These are phyloP conservation scores for Corymbia citriodora DNA, from an alignment of 441 rosid species.

Conservation along the genomic window DNA sequence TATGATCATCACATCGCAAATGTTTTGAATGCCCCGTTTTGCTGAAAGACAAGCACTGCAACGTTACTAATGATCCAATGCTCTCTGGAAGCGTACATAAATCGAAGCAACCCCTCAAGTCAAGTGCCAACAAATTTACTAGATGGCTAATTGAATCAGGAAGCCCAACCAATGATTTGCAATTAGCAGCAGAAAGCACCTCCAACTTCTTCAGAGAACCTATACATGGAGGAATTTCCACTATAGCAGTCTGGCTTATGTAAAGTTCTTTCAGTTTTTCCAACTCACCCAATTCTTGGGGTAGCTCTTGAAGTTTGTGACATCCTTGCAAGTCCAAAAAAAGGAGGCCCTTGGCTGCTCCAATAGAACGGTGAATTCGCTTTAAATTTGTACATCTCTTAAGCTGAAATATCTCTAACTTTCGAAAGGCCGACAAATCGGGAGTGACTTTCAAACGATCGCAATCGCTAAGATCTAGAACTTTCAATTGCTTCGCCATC, in stretches of 20 bases:
- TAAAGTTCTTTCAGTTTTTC: neutral
- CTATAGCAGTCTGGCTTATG: neutral
- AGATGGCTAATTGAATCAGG: neutral
- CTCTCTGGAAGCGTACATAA: neutral
- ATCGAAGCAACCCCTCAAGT: neutral
- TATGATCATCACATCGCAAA: too few species aligned
- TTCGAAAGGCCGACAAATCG: too few species aligned
- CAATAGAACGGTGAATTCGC: too few species aligned
- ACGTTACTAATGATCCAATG: too few species aligned
- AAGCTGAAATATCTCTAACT: too few species aligned
- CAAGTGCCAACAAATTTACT: neutral
- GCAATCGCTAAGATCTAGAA: too few species aligned
- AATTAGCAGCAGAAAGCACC: rapidly evolving
- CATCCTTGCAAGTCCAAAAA: neutral
- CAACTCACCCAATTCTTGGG: neutral
- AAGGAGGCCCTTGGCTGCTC: neutral
- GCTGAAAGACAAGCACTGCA: too few species aligned
- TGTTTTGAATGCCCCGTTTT: too few species aligned
- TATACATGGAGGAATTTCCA: neutral
- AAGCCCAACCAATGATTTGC: neutral
- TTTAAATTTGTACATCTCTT: too few species aligned
- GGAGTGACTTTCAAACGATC: too few species aligned
- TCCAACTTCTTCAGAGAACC: neutral
- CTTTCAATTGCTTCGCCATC: too few species aligned
- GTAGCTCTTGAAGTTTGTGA: neutral